These are phyloP conservation scores for Suillus decipiens DNA, from an alignment of 768 basidiomycete species.

Conservation along the genomic window DNA sequence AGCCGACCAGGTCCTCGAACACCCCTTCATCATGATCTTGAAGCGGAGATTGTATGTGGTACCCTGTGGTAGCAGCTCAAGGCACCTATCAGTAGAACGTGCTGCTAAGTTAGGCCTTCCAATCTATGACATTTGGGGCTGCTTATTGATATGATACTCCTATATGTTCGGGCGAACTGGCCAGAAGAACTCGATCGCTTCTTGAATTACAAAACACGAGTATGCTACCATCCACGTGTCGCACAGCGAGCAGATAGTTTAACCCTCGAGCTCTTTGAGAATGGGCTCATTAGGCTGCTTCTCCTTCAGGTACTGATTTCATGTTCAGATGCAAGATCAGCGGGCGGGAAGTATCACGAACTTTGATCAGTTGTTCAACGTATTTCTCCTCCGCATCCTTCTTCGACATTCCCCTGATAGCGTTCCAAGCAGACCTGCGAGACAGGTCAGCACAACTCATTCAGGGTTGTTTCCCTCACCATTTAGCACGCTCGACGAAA, in stretches of 20 bases:
- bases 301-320: constrained; percentile 3
- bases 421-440: constrained; percentile 84
- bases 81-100: constrained; percentile 1
- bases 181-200: neutral
- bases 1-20: constrained; percentile 22
- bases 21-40: constrained; percentile 17
- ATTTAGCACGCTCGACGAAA: constrained; percentile 89
- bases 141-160: neutral
- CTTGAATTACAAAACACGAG: neutral
- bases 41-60: neutral
- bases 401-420: constrained; percentile 66
- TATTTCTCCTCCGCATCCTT: constrained; percentile 76
- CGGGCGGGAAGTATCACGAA: constrained; percentile 32
- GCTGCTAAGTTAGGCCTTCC: neutral
- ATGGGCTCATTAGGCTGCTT: neutral
- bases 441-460: constrained; percentile 5
- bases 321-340: neutral
- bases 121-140: neutral
- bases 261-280: constrained; percentile 2
- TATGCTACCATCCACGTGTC: neutral
- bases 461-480: constrained; percentile 44
- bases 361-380: constrained; percentile 72
- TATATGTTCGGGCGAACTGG: neutral
- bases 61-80: neutral
- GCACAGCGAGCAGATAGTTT: neutral